A percentile compares a stretch with the other conserved stretches of the same genome.
Conservation (phyloP, 2,329 filamentous ascomycete genomes). For the Microsporum ferrugineum region DNA sequence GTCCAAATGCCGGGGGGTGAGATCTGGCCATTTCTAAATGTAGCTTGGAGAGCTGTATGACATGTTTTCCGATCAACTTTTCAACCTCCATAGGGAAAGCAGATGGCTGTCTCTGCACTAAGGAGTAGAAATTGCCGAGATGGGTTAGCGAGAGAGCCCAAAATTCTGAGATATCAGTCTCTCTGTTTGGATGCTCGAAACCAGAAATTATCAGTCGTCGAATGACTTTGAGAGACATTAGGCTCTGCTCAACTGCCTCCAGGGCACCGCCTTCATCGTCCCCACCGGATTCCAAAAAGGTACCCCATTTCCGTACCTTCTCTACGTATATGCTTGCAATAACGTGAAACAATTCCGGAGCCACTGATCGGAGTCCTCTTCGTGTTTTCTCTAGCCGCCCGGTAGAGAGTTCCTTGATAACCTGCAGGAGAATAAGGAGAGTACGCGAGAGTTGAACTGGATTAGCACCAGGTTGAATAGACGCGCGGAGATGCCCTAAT, state of each 20-base stretch:
- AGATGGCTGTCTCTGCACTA: constrained; percentile 47
- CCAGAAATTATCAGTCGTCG: constrained; percentile 68
- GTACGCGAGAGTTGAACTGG: constrained; percentile 58
- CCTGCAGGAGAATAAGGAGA: constrained; percentile 66
- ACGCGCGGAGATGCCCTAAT: constrained; percentile 52
- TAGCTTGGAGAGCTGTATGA: constrained; percentile 82
- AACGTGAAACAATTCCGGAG: constrained; percentile 73
- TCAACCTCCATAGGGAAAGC: constrained; percentile 44
- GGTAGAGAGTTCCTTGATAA: constrained; percentile 82
- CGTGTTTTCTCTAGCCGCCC: constrained; percentile 65
- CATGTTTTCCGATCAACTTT: constrained; percentile 65
- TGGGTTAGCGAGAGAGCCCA: constrained; percentile 71
- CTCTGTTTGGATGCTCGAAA: constrained; percentile 73
- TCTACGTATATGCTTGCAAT: constrained; percentile 67
- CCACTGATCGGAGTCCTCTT: constrained; percentile 61
- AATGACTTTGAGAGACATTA: constrained; percentile 67
- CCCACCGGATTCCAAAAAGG: constrained; percentile 46
- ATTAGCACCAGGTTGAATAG: constrained; percentile 27
- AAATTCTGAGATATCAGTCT: constrained; percentile 62
- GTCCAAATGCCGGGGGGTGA: constrained; percentile 71
- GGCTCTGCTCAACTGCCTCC: constrained; percentile 61
- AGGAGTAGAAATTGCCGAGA: constrained; percentile 61
- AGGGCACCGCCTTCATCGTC: constrained; percentile 50
- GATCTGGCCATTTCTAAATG: constrained; percentile 73
- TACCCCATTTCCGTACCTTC: constrained; percentile 59